Evolutionary conservation across 768 basidiomycete species (phyloP), one percentile per base, ranked within the genome.

Genomic region (Xerocomellus intermedius): DNA sequence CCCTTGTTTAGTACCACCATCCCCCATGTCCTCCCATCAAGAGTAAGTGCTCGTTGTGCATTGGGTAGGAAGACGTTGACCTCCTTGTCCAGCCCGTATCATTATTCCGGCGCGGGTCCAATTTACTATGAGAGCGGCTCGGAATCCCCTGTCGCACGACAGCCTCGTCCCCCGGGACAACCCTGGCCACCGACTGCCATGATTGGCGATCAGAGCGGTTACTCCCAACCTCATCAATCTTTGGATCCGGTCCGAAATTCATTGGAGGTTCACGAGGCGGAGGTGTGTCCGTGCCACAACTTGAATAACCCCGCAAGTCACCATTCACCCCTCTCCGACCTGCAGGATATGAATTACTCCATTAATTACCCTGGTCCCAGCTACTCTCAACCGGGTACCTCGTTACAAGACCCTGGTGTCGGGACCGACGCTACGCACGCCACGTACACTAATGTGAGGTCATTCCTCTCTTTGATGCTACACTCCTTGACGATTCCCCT

Each of bases 11-110:
- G 35, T 42, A 53, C 41, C 57, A 30, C 22, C 52, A 33, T 39
- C 21, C 47, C 42, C 8, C 57, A 68, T 68, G 67, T 58, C 68
- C 42, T 59, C 68, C 7, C 42, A 47, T 28, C 50, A 49, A 36
- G 45, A 54, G 68, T 68, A 50, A 54, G 68, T 59, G 13, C 5
- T 22, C 37, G 9, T 28, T 46, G 1, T 42, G 5, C 2, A 13
- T 32, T 30, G 17, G 5, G 32, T n/a, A 14, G 37, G 49, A 38
- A 21, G 28, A 14, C 13, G 1, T 44, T 69, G 37, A 67, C 33
- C 0, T 26, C 24, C 10, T 21, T 30, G 13, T 43, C 28, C 8
- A 67, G 65, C 5, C 8, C 55, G 17, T 44, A 58, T 37, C 8
- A 39, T 33, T 28, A 32, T 43, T 9, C 53, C 14, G 48, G 42